phyloP scores from a whole-genome alignment of 140 eudicot species.

The Erigeron philadelphicus region DNA sequence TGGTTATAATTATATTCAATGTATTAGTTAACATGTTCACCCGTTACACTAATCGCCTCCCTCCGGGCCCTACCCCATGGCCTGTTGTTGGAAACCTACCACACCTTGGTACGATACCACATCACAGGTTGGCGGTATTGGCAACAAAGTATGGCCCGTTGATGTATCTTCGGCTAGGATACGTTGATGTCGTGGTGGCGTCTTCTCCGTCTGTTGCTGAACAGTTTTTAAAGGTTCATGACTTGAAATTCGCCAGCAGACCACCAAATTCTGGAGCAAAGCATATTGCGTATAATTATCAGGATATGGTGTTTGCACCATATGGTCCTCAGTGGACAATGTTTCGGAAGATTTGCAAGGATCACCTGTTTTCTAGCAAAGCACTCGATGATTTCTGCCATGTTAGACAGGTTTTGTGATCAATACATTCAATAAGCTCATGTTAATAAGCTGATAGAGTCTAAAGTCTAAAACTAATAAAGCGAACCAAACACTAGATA shows the following conservation, averaged over 20 bases:
- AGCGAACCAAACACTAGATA: no score
- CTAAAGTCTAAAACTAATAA: no score
- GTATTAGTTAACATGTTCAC: conserved; percentile 29
- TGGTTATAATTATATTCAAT: conserved; percentile 10
- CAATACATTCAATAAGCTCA: not conserved
- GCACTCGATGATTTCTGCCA: conserved; percentile 68
- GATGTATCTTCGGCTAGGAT: conserved; percentile 59
- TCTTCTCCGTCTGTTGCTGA: conserved; percentile 53
- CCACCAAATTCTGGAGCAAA: conserved; percentile 87
- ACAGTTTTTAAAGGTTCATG: conserved; percentile 59
- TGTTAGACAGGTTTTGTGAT: conserved; percentile 51
- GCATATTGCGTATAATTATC: conserved; percentile 68
- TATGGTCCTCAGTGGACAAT: conserved; percentile 85
- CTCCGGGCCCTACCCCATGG: conserved; percentile 94
- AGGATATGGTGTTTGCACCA: conserved; percentile 83
- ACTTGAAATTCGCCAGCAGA: conserved; percentile 63
- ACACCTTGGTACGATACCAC: conserved; percentile 72
- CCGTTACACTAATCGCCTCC: conserved; percentile 36
- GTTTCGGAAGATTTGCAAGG: conserved; percentile 65
- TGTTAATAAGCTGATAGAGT: not conserved
- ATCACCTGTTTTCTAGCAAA: conserved; percentile 65
- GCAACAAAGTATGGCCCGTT: conserved; percentile 55
- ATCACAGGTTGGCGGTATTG: conserved; percentile 57
- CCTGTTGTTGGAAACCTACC: conserved; percentile 79
- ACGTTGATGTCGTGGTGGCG: conserved; percentile 63